phyloP scores from a whole-genome alignment of 257 asterid genomes.

The Solanum tarijense region DNA sequence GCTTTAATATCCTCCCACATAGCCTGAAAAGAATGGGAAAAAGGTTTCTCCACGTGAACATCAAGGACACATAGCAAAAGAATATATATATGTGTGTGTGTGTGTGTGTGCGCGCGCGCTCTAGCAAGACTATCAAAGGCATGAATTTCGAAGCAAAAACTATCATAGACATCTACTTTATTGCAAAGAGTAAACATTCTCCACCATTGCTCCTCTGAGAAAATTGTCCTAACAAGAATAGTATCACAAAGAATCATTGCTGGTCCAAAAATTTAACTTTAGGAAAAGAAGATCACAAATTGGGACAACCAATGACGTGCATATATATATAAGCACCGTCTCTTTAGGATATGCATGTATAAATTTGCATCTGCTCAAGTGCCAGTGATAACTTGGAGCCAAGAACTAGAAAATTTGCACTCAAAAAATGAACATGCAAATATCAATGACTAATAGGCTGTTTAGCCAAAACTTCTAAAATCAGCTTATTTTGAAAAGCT shows the following conservation, averaged over 20 bases:
- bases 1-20: slow-evolving; percentile 86
- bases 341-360: neutral
- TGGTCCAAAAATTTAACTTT: neutral
- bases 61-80: neutral
- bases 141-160: neutral
- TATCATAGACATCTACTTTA: neutral
- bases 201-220: neutral
- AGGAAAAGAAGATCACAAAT: neutral
- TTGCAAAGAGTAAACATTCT: neutral
- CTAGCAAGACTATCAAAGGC: neutral
- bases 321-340: neutral
- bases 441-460: neutral
- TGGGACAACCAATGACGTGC: neutral
- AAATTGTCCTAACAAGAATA: neutral
- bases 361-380: neutral
- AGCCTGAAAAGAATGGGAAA: slow-evolving; percentile 29
- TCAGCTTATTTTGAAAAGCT: neutral
- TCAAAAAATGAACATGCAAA: neutral
- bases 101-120: no score
- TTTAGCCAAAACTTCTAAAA: neutral
- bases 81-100: neutral
- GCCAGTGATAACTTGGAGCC: neutral
- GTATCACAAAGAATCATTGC: neutral
- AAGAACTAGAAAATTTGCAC: neutral
- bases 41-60: neutral